Conservation (phyloP, 805 yeast species). For the Ogataea parapolymorpha region DNA sequence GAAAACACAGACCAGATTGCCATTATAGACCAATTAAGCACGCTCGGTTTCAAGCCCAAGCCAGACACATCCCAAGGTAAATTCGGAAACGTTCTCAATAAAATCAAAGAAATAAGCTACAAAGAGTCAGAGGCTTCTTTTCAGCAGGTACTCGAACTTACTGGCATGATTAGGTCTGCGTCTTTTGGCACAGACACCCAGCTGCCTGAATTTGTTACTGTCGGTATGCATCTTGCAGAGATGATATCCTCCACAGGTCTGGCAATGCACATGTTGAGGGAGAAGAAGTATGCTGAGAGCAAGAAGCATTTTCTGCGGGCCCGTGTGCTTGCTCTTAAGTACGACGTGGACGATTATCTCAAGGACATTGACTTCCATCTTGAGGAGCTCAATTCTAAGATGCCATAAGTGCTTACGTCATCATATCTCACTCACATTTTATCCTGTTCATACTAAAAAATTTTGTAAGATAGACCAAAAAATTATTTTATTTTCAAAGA, state of each 20-base stretch:
- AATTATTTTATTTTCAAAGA: neutral
- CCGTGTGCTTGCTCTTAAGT: constrained; percentile 16
- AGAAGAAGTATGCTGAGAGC: constrained; percentile 12
- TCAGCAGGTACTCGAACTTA: constrained; percentile 13
- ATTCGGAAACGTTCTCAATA: neutral
- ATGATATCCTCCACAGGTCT: constrained; percentile 19
- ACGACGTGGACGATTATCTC: constrained; percentile 17
- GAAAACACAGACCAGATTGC: constrained; percentile 1
- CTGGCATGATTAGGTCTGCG: constrained; percentile 11
- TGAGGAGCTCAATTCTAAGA: constrained; percentile 4
- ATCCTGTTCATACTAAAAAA: constrained; percentile 1
- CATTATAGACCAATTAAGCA: constrained; percentile 5
- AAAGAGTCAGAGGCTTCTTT: constrained; percentile 14
- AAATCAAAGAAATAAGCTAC: constrained; percentile 5
- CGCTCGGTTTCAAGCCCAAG: constrained; percentile 3
- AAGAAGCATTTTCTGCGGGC: constrained; percentile 16
- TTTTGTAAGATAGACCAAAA: constrained; percentile 3
- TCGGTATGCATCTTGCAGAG: constrained; percentile 16
- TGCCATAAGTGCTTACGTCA: constrained; percentile 1
- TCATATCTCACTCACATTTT: neutral
- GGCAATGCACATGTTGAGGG: constrained; percentile 14
- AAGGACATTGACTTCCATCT: constrained; percentile 16
- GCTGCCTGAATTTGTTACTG: constrained; percentile 15
- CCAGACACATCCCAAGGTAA: neutral
- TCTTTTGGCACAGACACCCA: constrained; percentile 10